Percentiles rank a stretch among this genome's conserved stretches.
These are phyloP conservation scores for Solanum phureja DNA, from an alignment of 257 asterid genomes.

Conservation along the genomic window DNA sequence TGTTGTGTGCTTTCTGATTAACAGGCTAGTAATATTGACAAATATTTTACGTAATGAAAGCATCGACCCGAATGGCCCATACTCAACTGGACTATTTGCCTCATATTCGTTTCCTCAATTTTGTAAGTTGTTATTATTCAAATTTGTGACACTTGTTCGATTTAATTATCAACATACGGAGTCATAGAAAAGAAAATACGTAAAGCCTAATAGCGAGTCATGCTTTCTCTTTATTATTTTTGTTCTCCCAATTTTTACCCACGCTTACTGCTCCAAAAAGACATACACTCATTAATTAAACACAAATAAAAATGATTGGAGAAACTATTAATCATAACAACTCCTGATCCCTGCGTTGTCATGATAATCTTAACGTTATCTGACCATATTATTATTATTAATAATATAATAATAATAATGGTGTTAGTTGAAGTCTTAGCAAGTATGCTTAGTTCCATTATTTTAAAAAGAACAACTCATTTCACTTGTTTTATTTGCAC, in stretches of 20 bases:
- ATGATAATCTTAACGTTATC: not conserved
- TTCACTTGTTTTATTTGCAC: not conserved
- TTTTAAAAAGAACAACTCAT: not conserved
- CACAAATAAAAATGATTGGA: not conserved
- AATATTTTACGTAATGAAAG: not conserved
- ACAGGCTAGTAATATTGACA: not conserved
- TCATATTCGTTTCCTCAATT: too few relatives aligned
- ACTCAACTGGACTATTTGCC: too few relatives aligned
- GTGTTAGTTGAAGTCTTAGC: not conserved
- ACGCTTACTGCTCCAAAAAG: not conserved
- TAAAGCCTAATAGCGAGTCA: not conserved
- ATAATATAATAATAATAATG: not conserved
- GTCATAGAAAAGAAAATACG: not conserved
- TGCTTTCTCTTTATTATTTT: not conserved
- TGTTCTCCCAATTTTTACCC: not conserved
- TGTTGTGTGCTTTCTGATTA: not conserved
- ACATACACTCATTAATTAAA: not conserved
- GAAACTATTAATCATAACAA: not conserved
- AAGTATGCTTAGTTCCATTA: not conserved
- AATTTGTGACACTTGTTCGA: too few relatives aligned
- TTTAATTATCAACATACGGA: not conserved
- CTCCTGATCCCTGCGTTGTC: not conserved
- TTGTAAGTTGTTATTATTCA: too few relatives aligned
- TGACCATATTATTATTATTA: not conserved
- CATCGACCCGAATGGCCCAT: too few relatives aligned